Conservation (phyloP, 2,329 filamentous ascomycete genomes). For the Ophiocordyceps polyrhachis-furcata region DNA sequence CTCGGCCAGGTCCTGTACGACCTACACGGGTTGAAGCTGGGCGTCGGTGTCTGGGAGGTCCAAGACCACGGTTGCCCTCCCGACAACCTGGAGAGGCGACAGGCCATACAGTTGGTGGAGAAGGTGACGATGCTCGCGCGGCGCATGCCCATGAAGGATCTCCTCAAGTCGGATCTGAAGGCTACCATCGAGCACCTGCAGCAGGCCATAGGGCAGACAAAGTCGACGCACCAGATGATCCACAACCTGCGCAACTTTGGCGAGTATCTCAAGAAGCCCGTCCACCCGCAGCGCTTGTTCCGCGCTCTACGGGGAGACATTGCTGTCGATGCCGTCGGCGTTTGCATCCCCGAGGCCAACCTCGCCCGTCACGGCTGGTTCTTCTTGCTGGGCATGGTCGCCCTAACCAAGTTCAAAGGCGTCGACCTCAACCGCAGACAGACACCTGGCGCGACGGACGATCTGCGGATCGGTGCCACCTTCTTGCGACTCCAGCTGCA, state of each 20-base stretch:
- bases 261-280: conserved; percentile 62
- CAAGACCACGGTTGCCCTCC: conserved; percentile 63
- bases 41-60: conserved; percentile 44
- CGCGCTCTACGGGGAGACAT: conserved; percentile 64
- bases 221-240: conserved; percentile 61
- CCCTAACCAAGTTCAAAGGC: conserved; percentile 64
- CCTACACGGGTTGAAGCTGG: conserved; percentile 63
- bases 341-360: conserved; percentile 48
- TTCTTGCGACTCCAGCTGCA: conserved; percentile 71
- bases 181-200: conserved; percentile 86
- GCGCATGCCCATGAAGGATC: conserved; percentile 73
- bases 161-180: conserved; percentile 81
- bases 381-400: conserved; percentile 75
- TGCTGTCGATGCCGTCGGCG: conserved; percentile 50
- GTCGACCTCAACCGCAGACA: conserved; percentile 55
- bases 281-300: conserved; percentile 66
- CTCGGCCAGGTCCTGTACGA: conserved; percentile 73
- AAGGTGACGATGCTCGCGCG: conserved; percentile 67
- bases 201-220: conserved; percentile 62
- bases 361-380: conserved; percentile 79
- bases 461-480: conserved; percentile 62
- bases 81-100: conserved; percentile 62
- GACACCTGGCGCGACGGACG: conserved; percentile 62
- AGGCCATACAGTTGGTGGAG: conserved; percentile 66
- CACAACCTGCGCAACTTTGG: conserved; percentile 74